Percentiles rank a stretch among this genome's conserved stretches.
Evolutionary conservation across 2,329 filamentous ascomycete genomes (phyloP).

Genomic region (Aspergillus ibericus): DNA sequence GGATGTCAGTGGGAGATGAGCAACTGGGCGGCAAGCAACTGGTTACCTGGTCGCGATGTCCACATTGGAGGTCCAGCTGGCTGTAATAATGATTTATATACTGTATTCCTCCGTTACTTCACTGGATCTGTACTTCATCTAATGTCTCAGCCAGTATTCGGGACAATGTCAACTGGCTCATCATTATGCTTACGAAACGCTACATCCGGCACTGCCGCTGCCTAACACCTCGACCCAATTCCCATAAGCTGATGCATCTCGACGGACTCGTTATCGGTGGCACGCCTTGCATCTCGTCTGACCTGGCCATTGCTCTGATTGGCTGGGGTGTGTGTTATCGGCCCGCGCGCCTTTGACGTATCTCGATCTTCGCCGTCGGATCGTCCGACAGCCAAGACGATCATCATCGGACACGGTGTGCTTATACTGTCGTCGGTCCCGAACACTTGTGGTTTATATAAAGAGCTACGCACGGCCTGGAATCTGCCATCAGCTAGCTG

Average conservation of each 20-base stretch:
- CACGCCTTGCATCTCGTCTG: background rate
- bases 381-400: background rate
- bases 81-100: no score
- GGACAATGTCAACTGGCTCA: no score
- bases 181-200: no score
- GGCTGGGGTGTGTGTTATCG: background rate
- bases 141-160: no score
- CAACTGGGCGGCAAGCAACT: no score
- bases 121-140: no score
- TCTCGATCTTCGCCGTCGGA: background rate
- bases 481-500: background rate
- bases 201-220: background rate
- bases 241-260: background rate
- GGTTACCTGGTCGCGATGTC: no score
- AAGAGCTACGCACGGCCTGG: background rate
- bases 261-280: background rate
- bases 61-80: no score
- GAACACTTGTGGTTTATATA: background rate
- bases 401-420: background rate
- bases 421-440: background rate
- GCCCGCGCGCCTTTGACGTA: background rate
- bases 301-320: background rate
- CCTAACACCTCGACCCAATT: background rate
- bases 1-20: no score
- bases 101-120: no score